Percentiles rank a stretch among this genome's conserved stretches.
phyloP scores from a whole-genome alignment of 345 rosid genomes.

The Alliaria petiolata region DNA sequence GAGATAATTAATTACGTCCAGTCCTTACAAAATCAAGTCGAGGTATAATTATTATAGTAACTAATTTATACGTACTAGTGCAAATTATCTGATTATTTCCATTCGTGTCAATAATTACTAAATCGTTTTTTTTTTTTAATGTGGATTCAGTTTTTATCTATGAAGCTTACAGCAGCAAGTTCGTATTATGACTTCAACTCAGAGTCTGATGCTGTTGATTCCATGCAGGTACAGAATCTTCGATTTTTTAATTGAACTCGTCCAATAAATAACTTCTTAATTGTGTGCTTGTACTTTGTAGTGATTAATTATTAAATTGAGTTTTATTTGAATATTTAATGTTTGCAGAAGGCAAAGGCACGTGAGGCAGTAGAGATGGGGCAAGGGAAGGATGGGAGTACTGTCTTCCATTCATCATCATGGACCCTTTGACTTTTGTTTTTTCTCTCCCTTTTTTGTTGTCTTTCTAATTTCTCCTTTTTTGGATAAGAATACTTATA shows the following conservation, averaged over 20 bases:
- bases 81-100: neutral
- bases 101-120: neutral
- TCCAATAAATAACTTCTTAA: neutral
- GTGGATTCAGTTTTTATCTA: constrained; percentile 69
- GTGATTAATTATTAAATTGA: neutral
- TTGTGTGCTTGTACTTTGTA: neutral
- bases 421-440: constrained; percentile 42
- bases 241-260: neutral
- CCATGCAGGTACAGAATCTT: constrained; percentile 37
- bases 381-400: constrained; percentile 46
- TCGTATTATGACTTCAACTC: constrained; percentile 65
- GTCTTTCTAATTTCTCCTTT: constrained; percentile 12
- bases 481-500: neutral
- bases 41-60: constrained; percentile 38
- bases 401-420: constrained; percentile 46
- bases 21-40: constrained; percentile 78
- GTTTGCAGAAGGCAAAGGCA: constrained; percentile 54
- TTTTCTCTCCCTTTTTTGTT: constrained; percentile 11
- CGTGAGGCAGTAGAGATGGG: constrained; percentile 56
- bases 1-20: constrained; percentile 80
- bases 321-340: neutral
- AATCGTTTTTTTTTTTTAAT: neutral
- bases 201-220: constrained; percentile 58
- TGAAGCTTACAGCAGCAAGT: constrained; percentile 86
- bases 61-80: neutral